Conservation (phyloP, 352 stramenopile genomes). For the Pythium plurisporium region DNA sequence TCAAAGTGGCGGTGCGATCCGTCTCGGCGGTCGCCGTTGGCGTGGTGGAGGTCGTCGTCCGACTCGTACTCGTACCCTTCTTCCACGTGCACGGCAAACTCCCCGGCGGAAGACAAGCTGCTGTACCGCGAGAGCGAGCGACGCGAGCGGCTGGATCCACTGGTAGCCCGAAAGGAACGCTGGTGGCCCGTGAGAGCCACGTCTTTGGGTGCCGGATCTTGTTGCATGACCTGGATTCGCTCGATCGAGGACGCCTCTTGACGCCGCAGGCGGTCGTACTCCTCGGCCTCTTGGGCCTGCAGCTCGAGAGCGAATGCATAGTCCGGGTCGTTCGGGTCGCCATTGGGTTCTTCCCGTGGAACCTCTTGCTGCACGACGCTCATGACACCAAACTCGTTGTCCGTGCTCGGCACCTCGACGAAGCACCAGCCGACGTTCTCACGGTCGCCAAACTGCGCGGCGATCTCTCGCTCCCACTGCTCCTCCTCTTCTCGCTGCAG, state of each 20-base stretch:
- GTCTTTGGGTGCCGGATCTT: slow-evolving; percentile 30
- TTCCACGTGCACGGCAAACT: slow-evolving; percentile 21
- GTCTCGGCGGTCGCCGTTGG: background rate
- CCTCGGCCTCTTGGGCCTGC: slow-evolving; percentile 64
- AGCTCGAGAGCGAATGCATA: slow-evolving; percentile 73
- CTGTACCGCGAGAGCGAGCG: slow-evolving; percentile 11
- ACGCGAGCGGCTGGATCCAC: background rate
- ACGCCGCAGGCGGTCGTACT: slow-evolving; percentile 66
- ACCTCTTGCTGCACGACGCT: slow-evolving; percentile 72
- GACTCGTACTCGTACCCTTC: slow-evolving; percentile 24
- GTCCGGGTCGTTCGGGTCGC: slow-evolving; percentile 46
- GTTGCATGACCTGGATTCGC: slow-evolving; percentile 49
- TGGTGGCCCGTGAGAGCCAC: background rate
- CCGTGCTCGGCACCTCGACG: slow-evolving; percentile 61
- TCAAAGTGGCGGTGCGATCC: background rate
- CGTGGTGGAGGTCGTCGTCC: slow-evolving; percentile 10
- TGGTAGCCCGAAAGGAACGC: slow-evolving; percentile 6
- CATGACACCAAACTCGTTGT: slow-evolving; percentile 53
- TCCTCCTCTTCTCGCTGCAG: slow-evolving; percentile 69
- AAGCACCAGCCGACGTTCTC: slow-evolving; percentile 66
- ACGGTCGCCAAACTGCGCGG: slow-evolving; percentile 55
- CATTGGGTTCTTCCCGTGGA: slow-evolving; percentile 31
- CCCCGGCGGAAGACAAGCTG: slow-evolving; percentile 6
- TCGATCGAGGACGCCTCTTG: slow-evolving; percentile 69
- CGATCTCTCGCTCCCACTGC: slow-evolving; percentile 60